phyloP scores from a whole-genome alignment of 1,139 yeast species.

The Taphrina deformans region DNA sequence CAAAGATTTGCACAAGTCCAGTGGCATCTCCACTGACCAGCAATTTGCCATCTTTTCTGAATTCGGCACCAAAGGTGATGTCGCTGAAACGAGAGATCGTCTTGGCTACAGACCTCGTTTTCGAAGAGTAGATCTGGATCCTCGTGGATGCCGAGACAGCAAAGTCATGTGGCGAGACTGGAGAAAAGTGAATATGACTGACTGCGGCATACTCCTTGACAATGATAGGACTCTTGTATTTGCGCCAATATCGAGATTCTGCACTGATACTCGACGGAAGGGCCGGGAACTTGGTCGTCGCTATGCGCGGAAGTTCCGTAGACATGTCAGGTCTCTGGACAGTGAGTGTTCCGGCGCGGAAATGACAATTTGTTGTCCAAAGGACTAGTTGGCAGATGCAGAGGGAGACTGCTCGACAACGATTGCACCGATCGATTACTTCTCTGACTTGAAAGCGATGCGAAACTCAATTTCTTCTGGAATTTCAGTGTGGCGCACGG shows the following conservation, averaged over 20 bases:
- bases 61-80: conserved; percentile 82
- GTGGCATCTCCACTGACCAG: conserved; percentile 87
- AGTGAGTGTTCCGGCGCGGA: no score
- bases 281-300: conserved; percentile 11
- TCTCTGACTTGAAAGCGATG: no score
- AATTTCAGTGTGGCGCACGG: not conserved
- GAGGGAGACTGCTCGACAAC: no score
- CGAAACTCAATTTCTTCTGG: not conserved
- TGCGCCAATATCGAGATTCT: conserved; percentile 93
- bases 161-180: conserved; percentile 82
- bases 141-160: conserved; percentile 92
- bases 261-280: conserved; percentile 44
- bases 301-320: conserved; percentile 22
- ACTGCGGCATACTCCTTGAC: conserved; percentile 94
- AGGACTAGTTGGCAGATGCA: no score
- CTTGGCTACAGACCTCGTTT: conserved; percentile 85
- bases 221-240: conserved; percentile 75
- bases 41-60: conserved; percentile 76
- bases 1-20: conserved; percentile 78
- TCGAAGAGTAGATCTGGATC: conserved; percentile 86
- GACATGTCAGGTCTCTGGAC: conserved; percentile 24
- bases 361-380: no score
- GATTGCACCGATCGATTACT: no score
- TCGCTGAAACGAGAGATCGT: conserved; percentile 91
- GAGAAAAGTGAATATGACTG: conserved; percentile 83